These are phyloP conservation scores for Cercospora beticola DNA, from an alignment of 2,329 filamentous ascomycete genomes.

Conservation along the genomic window DNA sequence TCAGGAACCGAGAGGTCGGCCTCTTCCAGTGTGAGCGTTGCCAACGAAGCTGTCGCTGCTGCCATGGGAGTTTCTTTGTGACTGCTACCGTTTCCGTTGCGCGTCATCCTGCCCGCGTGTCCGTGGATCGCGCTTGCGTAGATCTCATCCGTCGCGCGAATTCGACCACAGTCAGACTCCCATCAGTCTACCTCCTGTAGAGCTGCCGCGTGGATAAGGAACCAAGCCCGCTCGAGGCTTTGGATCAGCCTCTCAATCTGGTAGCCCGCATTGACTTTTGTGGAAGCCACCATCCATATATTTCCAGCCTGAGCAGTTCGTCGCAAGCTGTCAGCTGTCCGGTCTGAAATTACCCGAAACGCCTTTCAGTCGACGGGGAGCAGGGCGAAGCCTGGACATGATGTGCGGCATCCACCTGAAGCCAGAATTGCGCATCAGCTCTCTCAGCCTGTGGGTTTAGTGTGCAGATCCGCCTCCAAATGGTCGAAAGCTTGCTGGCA, in stretches of 20 bases:
- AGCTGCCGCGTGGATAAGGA: not conserved
- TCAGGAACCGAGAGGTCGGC: conserved; percentile 14
- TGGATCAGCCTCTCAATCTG: conserved; percentile 17
- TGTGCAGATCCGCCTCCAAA: conserved; percentile 1
- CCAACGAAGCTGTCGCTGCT: conserved; percentile 2
- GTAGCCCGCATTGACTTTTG: conserved; percentile 7
- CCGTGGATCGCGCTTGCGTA: not conserved
- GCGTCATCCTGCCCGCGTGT: conserved; percentile 16
- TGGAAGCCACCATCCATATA: conserved; percentile 6
- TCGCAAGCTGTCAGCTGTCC: not conserved
- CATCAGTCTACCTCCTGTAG: not conserved
- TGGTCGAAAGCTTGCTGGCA: conserved; percentile 2
- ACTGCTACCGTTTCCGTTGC: conserved; percentile 16
- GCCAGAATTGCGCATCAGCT: not conserved
- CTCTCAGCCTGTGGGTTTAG: not conserved
- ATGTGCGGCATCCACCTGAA: not conserved
- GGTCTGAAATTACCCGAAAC: not conserved
- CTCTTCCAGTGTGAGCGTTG: conserved; percentile 18
- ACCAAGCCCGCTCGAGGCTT: not conserved
- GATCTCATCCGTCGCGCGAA: not conserved
- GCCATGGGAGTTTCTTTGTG: conserved; percentile 18
- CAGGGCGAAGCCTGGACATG: not conserved
- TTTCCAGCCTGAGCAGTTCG: conserved; percentile 2
- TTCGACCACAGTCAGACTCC: not conserved
- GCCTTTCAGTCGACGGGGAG: not conserved